These are phyloP conservation scores for Tetrapisispora taiwanensis DNA, from an alignment of 805 yeast genomes.

Conservation along the genomic window DNA sequence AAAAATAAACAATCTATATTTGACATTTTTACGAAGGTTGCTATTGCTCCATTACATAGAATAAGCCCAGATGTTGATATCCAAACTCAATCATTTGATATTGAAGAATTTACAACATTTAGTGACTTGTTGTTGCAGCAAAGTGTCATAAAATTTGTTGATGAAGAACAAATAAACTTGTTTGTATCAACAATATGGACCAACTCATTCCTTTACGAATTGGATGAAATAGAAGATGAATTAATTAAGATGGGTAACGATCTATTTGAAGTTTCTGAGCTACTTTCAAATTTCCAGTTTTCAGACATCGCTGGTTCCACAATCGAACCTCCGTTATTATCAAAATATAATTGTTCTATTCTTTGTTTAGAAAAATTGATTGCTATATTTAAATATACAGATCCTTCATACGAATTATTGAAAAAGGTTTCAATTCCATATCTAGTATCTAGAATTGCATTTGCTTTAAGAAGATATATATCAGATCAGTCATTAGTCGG, in stretches of 20 bases:
- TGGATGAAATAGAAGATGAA: constrained; percentile 43
- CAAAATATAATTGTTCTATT: constrained; percentile 41
- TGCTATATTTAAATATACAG: constrained; percentile 28
- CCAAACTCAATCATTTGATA: constrained; percentile 37
- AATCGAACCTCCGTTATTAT: constrained; percentile 33
- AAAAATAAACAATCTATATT: constrained; percentile 8
- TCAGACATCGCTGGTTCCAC: constrained; percentile 57
- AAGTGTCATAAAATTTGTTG: constrained; percentile 25
- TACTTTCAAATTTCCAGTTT: constrained; percentile 34
- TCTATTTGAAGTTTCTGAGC: constrained; percentile 31
- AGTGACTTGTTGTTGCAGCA: constrained; percentile 35
- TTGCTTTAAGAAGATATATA: constrained; percentile 52
- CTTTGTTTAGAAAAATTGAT: constrained; percentile 48
- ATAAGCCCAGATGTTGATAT: constrained; percentile 20
- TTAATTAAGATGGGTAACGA: constrained; percentile 22
- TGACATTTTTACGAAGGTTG: constrained; percentile 26
- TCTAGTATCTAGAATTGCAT: constrained; percentile 47
- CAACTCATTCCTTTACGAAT: constrained; percentile 49
- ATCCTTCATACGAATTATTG: constrained; percentile 11
- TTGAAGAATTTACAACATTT: constrained; percentile 35
- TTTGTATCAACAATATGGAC: constrained; percentile 44
- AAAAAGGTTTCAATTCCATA: constrained; percentile 34
- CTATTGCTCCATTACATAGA: constrained; percentile 21
- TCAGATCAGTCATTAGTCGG: constrained; percentile 53
- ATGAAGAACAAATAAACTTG: constrained; percentile 30